Percentiles rank a stretch among this genome's conserved stretches.
Conservation (phyloP, 2,329 filamentous ascomycete species). For the Cordyceps pruinosa region DNA sequence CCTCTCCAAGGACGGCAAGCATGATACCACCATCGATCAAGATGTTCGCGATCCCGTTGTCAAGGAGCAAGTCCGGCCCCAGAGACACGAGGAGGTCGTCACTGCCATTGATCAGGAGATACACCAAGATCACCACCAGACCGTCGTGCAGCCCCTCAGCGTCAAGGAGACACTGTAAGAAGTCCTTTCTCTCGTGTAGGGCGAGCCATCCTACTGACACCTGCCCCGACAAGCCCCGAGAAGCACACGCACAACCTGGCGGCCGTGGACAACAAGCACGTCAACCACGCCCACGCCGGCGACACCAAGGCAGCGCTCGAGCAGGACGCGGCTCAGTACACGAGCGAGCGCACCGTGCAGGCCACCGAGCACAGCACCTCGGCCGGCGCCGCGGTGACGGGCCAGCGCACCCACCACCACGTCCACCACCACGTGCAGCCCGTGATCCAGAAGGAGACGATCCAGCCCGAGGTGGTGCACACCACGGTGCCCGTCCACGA, state of each 20-base stretch:
- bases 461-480: slow-evolving; percentile 62
- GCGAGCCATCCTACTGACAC: not conserved
- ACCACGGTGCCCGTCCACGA: slow-evolving; percentile 68
- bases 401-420: slow-evolving; percentile 33
- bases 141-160: slow-evolving; percentile 57
- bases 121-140: slow-evolving; percentile 67
- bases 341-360: slow-evolving; percentile 23
- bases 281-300: slow-evolving; percentile 52
- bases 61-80: slow-evolving; percentile 52
- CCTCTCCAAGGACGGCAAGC: slow-evolving; percentile 53
- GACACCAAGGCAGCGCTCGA: slow-evolving; percentile 41
- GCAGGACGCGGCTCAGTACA: slow-evolving; percentile 38
- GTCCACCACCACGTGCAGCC: slow-evolving; percentile 66
- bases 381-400: slow-evolving; percentile 20
- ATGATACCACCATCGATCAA: slow-evolving; percentile 66
- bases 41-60: slow-evolving; percentile 52
- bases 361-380: slow-evolving; percentile 23
- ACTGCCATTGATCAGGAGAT: slow-evolving; percentile 62
- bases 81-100: slow-evolving; percentile 53
- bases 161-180: slow-evolving; percentile 34
- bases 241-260: slow-evolving; percentile 54
- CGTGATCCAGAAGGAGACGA: slow-evolving; percentile 61
- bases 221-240: slow-evolving; percentile 41
- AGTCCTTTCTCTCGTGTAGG: not conserved
- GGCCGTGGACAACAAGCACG: slow-evolving; percentile 52